These are phyloP conservation scores for Brassica rapa DNA, from an alignment of 345 rosid genomes.

Conservation along the genomic window DNA sequence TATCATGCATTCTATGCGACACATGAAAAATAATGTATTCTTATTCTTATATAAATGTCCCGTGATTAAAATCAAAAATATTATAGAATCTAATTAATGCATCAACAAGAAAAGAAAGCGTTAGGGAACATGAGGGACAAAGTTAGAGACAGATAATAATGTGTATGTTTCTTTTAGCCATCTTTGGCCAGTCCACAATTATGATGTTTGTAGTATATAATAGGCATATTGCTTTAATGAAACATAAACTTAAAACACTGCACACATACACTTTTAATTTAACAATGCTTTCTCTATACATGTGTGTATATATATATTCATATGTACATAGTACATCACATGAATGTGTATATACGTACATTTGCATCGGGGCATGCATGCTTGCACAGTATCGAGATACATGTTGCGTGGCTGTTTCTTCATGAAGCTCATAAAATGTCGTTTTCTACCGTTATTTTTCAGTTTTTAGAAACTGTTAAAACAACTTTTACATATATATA, in stretches of 20 bases:
- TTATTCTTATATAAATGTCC: constrained; percentile 14
- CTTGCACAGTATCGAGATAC: constrained; percentile 2
- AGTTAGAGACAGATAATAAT: constrained; percentile 33
- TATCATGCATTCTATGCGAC: constrained; percentile 37
- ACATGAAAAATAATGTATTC: constrained; percentile 31
- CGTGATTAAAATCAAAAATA: background rate
- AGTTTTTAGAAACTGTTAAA: background rate
- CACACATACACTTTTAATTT: constrained; percentile 16
- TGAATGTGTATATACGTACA: constrained; percentile 3
- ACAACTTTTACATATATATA: background rate
- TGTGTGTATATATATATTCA: background rate
- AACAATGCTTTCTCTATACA: background rate
- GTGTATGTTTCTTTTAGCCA: constrained; percentile 35
- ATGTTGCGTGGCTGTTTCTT: constrained; percentile 6
- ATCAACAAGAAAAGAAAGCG: constrained; percentile 30
- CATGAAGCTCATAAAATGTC: background rate
- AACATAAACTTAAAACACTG: constrained; percentile 9
- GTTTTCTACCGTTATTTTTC: background rate
- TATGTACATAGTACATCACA: background rate
- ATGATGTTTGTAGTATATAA: constrained; percentile 33
- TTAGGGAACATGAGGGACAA: constrained; percentile 40
- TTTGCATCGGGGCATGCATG: constrained; percentile 1
- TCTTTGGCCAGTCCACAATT: constrained; percentile 36
- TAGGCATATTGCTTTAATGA: constrained; percentile 8
- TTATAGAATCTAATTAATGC: constrained; percentile 25